Percentiles rank a stretch among this genome's conserved stretches.
These are phyloP conservation scores for Phaffia australis DNA, from an alignment of 768 basidiomycete species.

Conservation along the genomic window DNA sequence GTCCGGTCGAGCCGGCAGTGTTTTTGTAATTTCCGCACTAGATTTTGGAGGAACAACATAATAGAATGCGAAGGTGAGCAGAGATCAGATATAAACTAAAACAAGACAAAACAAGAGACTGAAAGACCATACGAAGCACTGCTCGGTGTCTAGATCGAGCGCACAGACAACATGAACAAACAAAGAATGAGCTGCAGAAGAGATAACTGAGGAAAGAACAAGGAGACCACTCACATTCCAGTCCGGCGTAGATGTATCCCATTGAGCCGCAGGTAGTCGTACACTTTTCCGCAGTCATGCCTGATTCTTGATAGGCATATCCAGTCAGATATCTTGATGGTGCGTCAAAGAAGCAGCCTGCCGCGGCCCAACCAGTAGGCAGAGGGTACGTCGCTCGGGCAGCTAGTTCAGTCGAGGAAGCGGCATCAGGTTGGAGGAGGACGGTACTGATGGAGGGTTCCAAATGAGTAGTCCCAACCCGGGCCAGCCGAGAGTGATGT, in stretches of 20 bases:
- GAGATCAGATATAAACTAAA: not conserved
- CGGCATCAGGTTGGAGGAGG: not conserved
- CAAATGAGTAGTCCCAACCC: too few relatives aligned
- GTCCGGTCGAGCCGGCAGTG: not conserved
- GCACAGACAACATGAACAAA: not conserved
- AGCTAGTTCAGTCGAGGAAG: not conserved
- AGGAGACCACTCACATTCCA: conserved; percentile 17
- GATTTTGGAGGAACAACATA: not conserved
- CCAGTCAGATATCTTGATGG: not conserved
- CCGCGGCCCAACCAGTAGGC: conserved; percentile 8
- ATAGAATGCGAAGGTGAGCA: not conserved
- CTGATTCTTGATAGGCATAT: not conserved
- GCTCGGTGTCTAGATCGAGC: not conserved
- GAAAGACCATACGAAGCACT: not conserved
- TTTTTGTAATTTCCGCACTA: not conserved
- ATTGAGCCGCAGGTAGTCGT: not conserved
- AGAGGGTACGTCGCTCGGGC: not conserved
- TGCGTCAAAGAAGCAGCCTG: conserved; percentile 13
- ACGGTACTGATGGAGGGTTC: too few relatives aligned
- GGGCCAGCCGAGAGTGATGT: too few relatives aligned
- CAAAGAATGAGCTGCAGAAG: not conserved
- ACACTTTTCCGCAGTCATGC: conserved; percentile 7
- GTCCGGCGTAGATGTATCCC: conserved; percentile 4
- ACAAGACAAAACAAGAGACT: not conserved
- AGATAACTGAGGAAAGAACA: not conserved